phyloP scores from a whole-genome alignment of 2,329 filamentous ascomycete species.

The Rugonectria rugulosa region DNA sequence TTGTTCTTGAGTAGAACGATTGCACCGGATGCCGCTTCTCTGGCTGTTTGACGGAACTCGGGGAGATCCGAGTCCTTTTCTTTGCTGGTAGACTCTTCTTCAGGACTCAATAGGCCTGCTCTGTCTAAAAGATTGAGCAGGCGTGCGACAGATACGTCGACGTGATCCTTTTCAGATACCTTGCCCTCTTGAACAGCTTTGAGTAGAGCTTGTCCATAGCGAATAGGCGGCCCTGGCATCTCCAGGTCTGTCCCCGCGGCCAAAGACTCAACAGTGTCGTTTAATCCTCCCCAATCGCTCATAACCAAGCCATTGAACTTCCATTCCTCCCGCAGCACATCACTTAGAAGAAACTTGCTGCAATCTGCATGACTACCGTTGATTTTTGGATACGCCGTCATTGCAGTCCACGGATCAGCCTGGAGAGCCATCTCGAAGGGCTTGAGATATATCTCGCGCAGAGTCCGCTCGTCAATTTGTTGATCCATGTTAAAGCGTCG shows the following conservation, averaged over 20 bases:
- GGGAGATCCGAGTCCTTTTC: not conserved
- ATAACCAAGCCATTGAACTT: conserved; percentile 43
- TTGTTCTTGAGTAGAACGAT: conserved; percentile 70
- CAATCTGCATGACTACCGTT: not conserved
- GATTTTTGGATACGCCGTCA: conserved; percentile 5
- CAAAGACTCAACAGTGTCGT: conserved; percentile 37
- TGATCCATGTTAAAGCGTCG: conserved; percentile 25
- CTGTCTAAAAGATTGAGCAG: conserved; percentile 3
- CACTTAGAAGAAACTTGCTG: not conserved
- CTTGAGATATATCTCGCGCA: conserved; percentile 47
- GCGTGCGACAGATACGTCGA: conserved; percentile 3
- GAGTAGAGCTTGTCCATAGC: not conserved
- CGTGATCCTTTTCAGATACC: conserved; percentile 1
- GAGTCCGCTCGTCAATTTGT: conserved; percentile 29
- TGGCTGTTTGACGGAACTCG: not conserved
- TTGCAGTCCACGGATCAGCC: conserved; percentile 63
- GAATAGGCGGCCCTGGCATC: conserved; percentile 17
- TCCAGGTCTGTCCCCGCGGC: conserved; percentile 34
- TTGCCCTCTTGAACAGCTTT: not conserved
- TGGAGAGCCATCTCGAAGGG: conserved; percentile 51
- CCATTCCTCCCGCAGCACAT: conserved; percentile 41
- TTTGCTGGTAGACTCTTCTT: not conserved
- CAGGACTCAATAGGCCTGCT: not conserved
- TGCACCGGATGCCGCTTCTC: not conserved
- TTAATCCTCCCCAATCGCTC: conserved; percentile 44